phyloP scores from a whole-genome alignment of 805 yeast genomes.

The Sugiyamaella americana region DNA sequence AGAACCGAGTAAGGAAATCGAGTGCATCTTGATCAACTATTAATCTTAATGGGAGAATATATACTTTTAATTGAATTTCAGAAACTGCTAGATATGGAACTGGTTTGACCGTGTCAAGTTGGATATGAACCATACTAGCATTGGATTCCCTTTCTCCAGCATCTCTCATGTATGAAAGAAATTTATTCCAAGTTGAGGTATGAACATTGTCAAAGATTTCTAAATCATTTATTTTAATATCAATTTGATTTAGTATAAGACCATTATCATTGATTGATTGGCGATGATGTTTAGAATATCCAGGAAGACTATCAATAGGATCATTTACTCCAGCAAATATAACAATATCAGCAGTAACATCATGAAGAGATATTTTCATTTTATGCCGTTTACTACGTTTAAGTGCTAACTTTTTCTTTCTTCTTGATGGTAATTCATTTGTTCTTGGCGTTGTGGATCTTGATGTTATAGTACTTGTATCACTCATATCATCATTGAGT shows the following conservation, averaged over 20 bases:
- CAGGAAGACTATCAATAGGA: constrained; percentile 38
- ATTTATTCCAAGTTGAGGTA: constrained; percentile 86
- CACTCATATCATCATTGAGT: constrained; percentile 35
- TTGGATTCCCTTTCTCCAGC: constrained; percentile 67
- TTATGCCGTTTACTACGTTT: constrained; percentile 61
- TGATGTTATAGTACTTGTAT: constrained; percentile 10
- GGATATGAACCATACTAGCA: constrained; percentile 52
- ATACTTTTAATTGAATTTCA: constrained; percentile 52
- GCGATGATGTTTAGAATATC: constrained; percentile 8
- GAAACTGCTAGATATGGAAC: constrained; percentile 56
- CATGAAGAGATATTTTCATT: constrained; percentile 48
- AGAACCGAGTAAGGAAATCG: constrained; percentile 74
- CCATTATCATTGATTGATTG: constrained; percentile 26
- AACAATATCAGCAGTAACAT: constrained; percentile 43
- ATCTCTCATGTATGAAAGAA: constrained; percentile 61
- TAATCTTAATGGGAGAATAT: constrained; percentile 66
- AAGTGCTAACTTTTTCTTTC: constrained; percentile 40
- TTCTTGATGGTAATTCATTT: not conserved
- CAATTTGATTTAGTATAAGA: constrained; percentile 45
- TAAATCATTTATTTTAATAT: constrained; percentile 46
- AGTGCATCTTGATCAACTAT: constrained; percentile 92
- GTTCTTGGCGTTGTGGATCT: constrained; percentile 11
- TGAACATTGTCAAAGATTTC: constrained; percentile 71
- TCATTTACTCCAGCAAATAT: constrained; percentile 32
- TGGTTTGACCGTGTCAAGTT: constrained; percentile 58